A percentile compares a stretch with the other conserved stretches of the same genome.
Conservation (phyloP, 78 protist species). For the Dictyostelium firmibasis region DNA sequence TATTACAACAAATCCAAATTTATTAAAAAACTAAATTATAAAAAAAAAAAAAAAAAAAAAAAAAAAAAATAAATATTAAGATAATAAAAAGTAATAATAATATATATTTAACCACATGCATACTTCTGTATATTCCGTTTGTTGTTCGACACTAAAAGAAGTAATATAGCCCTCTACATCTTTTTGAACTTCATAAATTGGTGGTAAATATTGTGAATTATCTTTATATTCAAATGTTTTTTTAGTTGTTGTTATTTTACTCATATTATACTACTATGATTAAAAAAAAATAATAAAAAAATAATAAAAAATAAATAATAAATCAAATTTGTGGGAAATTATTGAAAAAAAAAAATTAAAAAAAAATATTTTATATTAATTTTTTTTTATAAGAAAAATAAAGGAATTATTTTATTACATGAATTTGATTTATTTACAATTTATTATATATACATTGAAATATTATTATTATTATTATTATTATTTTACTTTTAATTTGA, state of each 20-base stretch:
- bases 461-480: too few species aligned
- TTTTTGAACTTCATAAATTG: constrained; percentile 8
- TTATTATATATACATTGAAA: too few species aligned
- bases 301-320: neutral
- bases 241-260: neutral
- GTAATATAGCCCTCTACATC: constrained; percentile 24
- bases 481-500: too few species aligned
- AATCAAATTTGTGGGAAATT: neutral
- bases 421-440: neutral
- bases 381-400: too few species aligned
- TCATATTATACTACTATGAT: neutral
- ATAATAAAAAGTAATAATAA: neutral
- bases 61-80: neutral
- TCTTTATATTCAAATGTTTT: constrained; percentile 3
- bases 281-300: neutral
- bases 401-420: too few species aligned
- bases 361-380: neutral
- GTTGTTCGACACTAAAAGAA: constrained; percentile 54
- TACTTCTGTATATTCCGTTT: constrained; percentile 30
- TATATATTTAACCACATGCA: neutral
- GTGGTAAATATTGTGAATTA: neutral
- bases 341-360: neutral
- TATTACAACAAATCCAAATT: constrained; percentile 74
- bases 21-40: constrained; percentile 42
- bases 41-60: neutral